phyloP scores from a whole-genome alignment of 306 rosid species.

The Sophora flavescens region DNA sequence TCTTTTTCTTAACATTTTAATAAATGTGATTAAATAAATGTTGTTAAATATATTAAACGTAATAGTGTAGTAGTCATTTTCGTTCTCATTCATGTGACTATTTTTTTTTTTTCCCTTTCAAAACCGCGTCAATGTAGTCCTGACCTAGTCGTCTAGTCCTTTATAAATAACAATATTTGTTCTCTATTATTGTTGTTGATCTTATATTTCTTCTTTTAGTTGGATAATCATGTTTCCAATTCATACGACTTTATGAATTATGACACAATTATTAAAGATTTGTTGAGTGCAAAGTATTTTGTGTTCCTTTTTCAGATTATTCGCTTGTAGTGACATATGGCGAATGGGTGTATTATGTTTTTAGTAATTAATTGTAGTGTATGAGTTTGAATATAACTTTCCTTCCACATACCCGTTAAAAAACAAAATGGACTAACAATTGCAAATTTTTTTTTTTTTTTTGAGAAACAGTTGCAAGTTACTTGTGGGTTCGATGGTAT shows the following conservation, averaged over 20 bases:
- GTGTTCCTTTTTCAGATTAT: not conserved
- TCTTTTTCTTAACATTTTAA: no score
- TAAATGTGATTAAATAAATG: no score
- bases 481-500: no score
- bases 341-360: not conserved
- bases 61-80: no score
- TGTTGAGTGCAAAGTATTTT: slow-evolving; percentile 20
- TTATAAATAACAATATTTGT: not conserved
- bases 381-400: not conserved
- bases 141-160: not conserved
- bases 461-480: no score
- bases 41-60: no score
- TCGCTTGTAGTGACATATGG: not conserved
- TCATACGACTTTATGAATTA: not conserved
- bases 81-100: not conserved
- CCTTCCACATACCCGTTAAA: no score
- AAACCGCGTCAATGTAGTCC: slow-evolving; percentile 43
- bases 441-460: no score
- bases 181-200: not conserved
- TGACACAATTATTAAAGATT: slow-evolving; percentile 14
- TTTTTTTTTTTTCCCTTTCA: not conserved
- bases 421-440: not conserved
- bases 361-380: not conserved
- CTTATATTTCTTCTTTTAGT: not conserved
- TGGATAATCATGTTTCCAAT: not conserved